Evolutionary conservation across 2,329 filamentous ascomycete species (phyloP).

Genomic region (Chrysoporthe austroafricana): DNA sequence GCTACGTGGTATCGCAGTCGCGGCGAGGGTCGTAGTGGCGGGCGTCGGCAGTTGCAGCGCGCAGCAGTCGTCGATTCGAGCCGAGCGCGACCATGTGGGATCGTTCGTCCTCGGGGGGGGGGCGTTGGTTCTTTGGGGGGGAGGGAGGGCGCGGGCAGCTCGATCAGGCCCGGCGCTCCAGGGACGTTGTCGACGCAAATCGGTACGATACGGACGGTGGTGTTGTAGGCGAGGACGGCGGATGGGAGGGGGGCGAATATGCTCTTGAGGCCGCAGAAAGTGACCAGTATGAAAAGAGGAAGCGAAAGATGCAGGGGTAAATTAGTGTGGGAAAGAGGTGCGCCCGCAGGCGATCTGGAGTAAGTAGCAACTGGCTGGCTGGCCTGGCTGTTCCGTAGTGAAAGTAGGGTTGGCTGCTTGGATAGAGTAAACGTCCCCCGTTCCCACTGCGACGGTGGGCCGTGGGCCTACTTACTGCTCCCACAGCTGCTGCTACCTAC

Average conservation of each 20-base stretch:
- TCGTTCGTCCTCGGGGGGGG: background rate
- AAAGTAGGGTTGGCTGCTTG: too few species aligned
- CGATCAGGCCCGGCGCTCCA: too few species aligned
- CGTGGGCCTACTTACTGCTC: too few species aligned
- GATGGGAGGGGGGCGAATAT: background rate
- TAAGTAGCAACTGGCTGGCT: background rate
- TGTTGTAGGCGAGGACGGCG: background rate
- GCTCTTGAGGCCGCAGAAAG: background rate
- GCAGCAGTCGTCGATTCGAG: slow-evolving; percentile 17
- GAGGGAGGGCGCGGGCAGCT: background rate
- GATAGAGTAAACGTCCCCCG: too few species aligned
- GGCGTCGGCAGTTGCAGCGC: slow-evolving; percentile 21
- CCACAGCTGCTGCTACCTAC: too few species aligned
- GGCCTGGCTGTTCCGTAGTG: too few species aligned
- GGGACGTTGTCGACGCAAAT: background rate
- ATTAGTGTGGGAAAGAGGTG: slow-evolving; percentile 17
- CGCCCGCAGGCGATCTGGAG: slow-evolving; percentile 2
- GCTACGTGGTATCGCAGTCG: background rate
- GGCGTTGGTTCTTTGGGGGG: background rate
- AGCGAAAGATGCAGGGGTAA: slow-evolving; percentile 18
- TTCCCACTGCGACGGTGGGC: too few species aligned
- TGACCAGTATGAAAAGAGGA: slow-evolving; percentile 8
- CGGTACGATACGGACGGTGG: background rate
- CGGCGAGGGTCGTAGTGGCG: slow-evolving; percentile 9
- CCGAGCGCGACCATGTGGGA: slow-evolving; percentile 25